A percentile compares a stretch with the other conserved stretches of the same genome.
These are phyloP conservation scores for Alternaria rosae DNA, from an alignment of 2,329 filamentous ascomycete species.

Conservation along the genomic window DNA sequence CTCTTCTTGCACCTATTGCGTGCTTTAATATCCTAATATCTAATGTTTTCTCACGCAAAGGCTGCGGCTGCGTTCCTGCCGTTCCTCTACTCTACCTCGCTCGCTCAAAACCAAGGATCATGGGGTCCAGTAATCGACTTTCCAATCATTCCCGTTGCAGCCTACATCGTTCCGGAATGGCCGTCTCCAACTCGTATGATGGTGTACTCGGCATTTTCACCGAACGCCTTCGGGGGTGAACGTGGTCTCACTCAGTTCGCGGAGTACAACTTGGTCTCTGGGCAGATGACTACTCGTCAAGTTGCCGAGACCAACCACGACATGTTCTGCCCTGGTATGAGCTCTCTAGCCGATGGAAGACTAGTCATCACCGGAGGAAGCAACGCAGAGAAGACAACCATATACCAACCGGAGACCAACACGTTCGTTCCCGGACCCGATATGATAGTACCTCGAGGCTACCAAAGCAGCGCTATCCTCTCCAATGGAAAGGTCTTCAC, in stretches of 20 bases:
- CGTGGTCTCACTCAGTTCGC: slow-evolving; percentile 30
- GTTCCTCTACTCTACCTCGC: neutral
- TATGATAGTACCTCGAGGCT: slow-evolving; percentile 27
- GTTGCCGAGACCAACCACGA: slow-evolving; percentile 29
- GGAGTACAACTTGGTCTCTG: slow-evolving; percentile 23
- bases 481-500: slow-evolving; percentile 30
- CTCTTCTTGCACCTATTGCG: neutral
- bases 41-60: slow-evolving; percentile 1
- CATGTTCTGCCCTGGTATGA: slow-evolving; percentile 35
- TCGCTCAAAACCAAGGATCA: slow-evolving; percentile 17
- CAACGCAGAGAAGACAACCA: slow-evolving; percentile 25
- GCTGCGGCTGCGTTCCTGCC: neutral
- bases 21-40: neutral
- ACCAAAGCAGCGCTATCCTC: slow-evolving; percentile 24
- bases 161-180: slow-evolving; percentile 29
- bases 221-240: slow-evolving; percentile 19
- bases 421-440: slow-evolving; percentile 19
- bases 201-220: slow-evolving; percentile 26
- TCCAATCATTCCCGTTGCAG: slow-evolving; percentile 31
- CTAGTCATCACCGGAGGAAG: slow-evolving; percentile 29
- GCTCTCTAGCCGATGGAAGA: slow-evolving; percentile 22
- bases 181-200: slow-evolving; percentile 25
- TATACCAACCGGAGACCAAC: slow-evolving; percentile 25
- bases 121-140: slow-evolving; percentile 26
- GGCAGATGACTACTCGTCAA: slow-evolving; percentile 20